phyloP scores from a whole-genome alignment of 2,329 filamentous ascomycete genomes.

The Penicillium sp. region DNA sequence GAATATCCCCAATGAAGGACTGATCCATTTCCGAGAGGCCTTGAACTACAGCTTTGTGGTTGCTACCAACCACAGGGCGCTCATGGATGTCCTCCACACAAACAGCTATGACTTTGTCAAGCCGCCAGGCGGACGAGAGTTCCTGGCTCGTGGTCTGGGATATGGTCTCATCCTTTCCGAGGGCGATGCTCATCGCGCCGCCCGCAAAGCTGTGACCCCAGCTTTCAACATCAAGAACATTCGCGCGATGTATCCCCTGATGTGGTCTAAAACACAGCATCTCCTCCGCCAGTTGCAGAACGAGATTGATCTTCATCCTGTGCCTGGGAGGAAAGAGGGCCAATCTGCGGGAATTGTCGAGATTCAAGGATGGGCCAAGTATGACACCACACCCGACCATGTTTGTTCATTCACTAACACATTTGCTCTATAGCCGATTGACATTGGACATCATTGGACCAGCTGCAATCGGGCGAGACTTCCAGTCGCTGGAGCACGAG shows the following conservation, averaged over 20 bases:
- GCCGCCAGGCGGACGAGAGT: constrained; percentile 45
- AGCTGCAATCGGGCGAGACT: constrained; percentile 59
- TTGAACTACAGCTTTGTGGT: constrained; percentile 43
- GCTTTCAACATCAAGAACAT: constrained; percentile 39
- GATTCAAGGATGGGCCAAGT: constrained; percentile 35
- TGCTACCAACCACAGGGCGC: constrained; percentile 36
- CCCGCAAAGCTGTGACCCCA: constrained; percentile 39
- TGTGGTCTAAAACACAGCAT: constrained; percentile 37
- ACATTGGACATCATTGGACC: constrained; percentile 61
- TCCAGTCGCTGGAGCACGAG: constrained; percentile 53
- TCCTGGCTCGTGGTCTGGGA: constrained; percentile 51
- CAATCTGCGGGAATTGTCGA: constrained; percentile 27
- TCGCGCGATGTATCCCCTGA: constrained; percentile 32
- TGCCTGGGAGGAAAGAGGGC: constrained; percentile 20
- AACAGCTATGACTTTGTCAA: constrained; percentile 58
- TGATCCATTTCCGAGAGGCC: constrained; percentile 54
- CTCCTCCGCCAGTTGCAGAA: constrained; percentile 34
- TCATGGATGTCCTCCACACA: constrained; percentile 54
- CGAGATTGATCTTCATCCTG: constrained; percentile 28
- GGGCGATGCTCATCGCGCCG: constrained; percentile 51
- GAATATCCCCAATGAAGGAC: constrained; percentile 55
- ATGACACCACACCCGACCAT: background rate
- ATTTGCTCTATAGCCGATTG: constrained; percentile 40
- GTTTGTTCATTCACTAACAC: background rate
- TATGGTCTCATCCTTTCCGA: constrained; percentile 54